Evolutionary conservation across 371 early-diverging fungal species (phyloP), one percentile per base, ranked within the genome.

Genomic region (Blastocladiella emersonii): DNA sequence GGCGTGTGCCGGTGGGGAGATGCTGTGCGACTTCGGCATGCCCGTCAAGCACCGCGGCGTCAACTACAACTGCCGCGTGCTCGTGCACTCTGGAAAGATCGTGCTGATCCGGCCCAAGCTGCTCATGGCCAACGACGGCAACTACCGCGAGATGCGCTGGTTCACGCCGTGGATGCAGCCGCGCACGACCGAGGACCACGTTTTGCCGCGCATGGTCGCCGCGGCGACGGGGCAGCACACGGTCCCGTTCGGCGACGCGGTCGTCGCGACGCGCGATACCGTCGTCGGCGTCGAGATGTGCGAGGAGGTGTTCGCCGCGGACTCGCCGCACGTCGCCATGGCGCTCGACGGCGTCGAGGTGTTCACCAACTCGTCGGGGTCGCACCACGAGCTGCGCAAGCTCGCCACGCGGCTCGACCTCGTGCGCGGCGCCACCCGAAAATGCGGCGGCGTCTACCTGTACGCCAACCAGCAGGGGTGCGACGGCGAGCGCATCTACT

Each of bases 381-480:
- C 87, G 65, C 94, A 95, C 72, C 92, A 92, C 67, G 93, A 95
- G 69, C 78, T 95, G 32, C 82, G 90, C 53, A 95, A 95, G 67
- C 74, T 95, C 19, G 75, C 85, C 45, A 81, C 81, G 0, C 87
- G 98, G 48, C 74, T 98, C 30, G 87, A 92, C 27, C 74, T 97
- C 57, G 89, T 98, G 39, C 76, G 81, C 21, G 86, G 87, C 51
- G 98, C 98, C 2, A 96, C 94, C 19, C 72, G 77, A 12, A 94
- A 93, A 76, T 87, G 85, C 17, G 59, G 96, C 60, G 98, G 98
- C 41, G 79, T 92, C 19, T 98, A 98, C 67, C 69, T 97, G 43
- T 98, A 98, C 67, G 78, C 95, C 5, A 98, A 98, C 71, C 95
- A 93, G 66, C 85, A 90, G 72, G 98, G 98, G 4, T 98, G 98